phyloP scores from a whole-genome alignment of 1,139 yeast species.

The Geotrichum histeridarum region DNA sequence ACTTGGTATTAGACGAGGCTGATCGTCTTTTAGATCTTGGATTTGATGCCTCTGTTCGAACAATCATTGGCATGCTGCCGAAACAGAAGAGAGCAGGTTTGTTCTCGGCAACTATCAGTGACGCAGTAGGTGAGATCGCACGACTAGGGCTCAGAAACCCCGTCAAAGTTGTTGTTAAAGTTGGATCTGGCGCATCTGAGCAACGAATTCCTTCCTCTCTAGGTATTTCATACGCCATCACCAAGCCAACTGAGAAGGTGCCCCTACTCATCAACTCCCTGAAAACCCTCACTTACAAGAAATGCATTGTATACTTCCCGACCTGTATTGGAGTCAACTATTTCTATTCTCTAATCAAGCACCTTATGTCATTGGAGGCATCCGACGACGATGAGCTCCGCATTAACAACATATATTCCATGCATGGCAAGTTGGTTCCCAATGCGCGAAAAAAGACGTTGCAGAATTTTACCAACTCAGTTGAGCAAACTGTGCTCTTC shows the following conservation, averaged over 20 bases:
- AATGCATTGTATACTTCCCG: slow-evolving; percentile 85
- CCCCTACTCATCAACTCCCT: slow-evolving; percentile 54
- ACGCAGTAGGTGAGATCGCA: slow-evolving; percentile 51
- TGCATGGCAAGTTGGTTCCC: slow-evolving; percentile 82
- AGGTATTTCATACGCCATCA: slow-evolving; percentile 55
- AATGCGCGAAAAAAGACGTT: slow-evolving; percentile 70
- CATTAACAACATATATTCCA: slow-evolving; percentile 20
- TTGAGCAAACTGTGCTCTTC: slow-evolving; percentile 56
- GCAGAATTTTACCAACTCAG: slow-evolving; percentile 48
- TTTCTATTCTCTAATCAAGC: slow-evolving; percentile 56
- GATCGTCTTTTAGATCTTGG: slow-evolving; percentile 80
- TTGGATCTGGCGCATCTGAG: slow-evolving; percentile 33
- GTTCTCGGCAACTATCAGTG: slow-evolving; percentile 83
- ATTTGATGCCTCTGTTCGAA: slow-evolving; percentile 63
- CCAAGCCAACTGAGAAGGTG: slow-evolving; percentile 58
- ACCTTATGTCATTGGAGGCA: slow-evolving; percentile 32
- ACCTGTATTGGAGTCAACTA: slow-evolving; percentile 79
- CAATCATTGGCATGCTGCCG: slow-evolving; percentile 64
- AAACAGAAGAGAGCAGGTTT: slow-evolving; percentile 91
- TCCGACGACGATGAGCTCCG: slow-evolving; percentile 21
- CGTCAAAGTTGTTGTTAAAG: slow-evolving; percentile 68
- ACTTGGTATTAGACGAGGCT: slow-evolving; percentile 85
- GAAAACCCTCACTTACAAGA: slow-evolving; percentile 50
- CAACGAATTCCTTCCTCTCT: slow-evolving; percentile 58
- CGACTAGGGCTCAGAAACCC: slow-evolving; percentile 77